Base-by-base conservation (phyloP, 116 monocot genomes). In the Trichopus zeylanicus region DNA sequence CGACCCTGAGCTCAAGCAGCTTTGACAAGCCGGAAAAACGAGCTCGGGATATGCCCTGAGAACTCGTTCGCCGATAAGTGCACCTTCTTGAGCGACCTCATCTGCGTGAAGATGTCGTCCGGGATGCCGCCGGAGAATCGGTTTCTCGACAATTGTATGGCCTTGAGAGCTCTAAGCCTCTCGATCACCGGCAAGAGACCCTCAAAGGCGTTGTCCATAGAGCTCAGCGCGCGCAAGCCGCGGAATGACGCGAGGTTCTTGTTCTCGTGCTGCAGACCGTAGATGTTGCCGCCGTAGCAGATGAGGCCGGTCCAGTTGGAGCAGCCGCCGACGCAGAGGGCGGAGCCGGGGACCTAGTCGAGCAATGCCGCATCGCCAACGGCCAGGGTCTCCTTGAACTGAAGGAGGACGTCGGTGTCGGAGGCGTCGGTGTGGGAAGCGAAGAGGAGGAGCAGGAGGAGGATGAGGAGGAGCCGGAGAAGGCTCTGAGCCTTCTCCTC, bases 81-180 rank as follows among this genome's bases (percentile, higher is more conserved):
- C 10, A 83, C 55, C 57, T 57, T 83, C 60, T 70, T 73, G 26
- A 92, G 58, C 22, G 64, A 64, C 32, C 67, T 47, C 91, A 91
- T 86, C 0, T 67, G 67, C 0, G 46, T 22, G 65, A 92, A 92
- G 25, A 71, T 73, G 24, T 65, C 68, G 23, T 63, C 72, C 2
- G 67, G 66, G 38, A 92, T 92, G 53, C 32, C 57, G 19, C 91
- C 91, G 0, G 83, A 69, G 20, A 92, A 38, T 11, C 55, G 64
- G 37, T 92, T 92, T 29, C 23, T 59, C 0, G 87, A 75, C 29
- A 92, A 29, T 35, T 67, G 87, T 21, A 81, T 32, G 12, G 66
- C 35, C 29, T 75, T 46, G 48, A 86, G 62, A 26, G 67, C 52
- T 26, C 53, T 25, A 6, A 86, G 38, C 27, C 30, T 63, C 6